Percentiles rank a stretch among this genome's conserved stretches.
Conservation (phyloP, 208 protist species). For the Wallacemonas collosoma region DNA sequence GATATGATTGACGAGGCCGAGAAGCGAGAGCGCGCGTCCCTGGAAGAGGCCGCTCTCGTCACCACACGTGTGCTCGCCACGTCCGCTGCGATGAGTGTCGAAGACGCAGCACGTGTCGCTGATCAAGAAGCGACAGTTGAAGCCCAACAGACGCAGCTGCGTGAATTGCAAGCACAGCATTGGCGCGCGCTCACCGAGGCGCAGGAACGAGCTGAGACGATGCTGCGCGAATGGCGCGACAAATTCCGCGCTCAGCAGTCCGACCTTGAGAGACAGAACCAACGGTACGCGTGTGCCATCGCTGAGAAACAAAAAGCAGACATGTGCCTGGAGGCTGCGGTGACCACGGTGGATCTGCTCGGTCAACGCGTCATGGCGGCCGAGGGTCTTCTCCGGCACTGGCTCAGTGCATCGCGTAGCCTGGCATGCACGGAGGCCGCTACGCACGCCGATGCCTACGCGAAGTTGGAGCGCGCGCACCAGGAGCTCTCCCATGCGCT, state of each 20-base stretch:
- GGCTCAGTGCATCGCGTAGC: not conserved
- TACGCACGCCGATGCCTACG: conserved; percentile 5
- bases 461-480: not conserved
- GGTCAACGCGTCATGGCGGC: conserved; percentile 22
- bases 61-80: conserved; percentile 17
- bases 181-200: not conserved
- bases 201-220: not conserved
- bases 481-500: conserved; percentile 3
- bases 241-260: not conserved
- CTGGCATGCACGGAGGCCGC: not conserved
- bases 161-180: not conserved
- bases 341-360: conserved; percentile 27
- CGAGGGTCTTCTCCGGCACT: conserved; percentile 21
- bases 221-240: not conserved
- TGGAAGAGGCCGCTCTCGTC: conserved; percentile 4
- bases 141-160: not conserved
- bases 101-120: not conserved
- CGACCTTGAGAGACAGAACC: not conserved
- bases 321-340: conserved; percentile 18
- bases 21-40: conserved; percentile 12
- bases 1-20: not conserved
- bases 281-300: not conserved
- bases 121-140: not conserved
- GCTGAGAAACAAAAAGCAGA: conserved; percentile 22
- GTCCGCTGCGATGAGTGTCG: not conserved